Percentiles rank a stretch among this genome's conserved stretches.
phyloP scores from a whole-genome alignment of 768 basidiomycete genomes.

The Suillus cothurnatus region DNA sequence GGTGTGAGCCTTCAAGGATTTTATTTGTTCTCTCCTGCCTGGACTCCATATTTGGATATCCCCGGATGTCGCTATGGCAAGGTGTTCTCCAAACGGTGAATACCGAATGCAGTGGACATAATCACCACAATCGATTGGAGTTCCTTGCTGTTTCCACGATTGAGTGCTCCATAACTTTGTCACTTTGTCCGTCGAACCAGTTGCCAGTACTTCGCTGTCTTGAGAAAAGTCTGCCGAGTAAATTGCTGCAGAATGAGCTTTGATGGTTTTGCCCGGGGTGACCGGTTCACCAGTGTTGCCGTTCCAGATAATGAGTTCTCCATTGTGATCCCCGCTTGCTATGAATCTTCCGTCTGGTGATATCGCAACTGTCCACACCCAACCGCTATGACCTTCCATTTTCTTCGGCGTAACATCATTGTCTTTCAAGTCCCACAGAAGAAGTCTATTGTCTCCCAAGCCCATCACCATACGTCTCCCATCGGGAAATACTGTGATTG shows the following conservation, averaged over 20 bases:
- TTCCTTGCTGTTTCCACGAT: not conserved
- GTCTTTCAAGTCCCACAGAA: not conserved
- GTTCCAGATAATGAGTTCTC: not conserved
- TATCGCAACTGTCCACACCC: not conserved
- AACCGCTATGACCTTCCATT: not conserved
- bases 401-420: not conserved
- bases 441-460: not conserved
- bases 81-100: not conserved
- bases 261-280: not conserved
- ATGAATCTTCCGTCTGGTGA: not conserved
- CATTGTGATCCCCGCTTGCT: not conserved
- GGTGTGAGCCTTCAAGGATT: not conserved
- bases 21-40: not conserved
- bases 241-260: not conserved
- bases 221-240: not conserved
- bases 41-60: not conserved
- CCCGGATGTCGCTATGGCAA: not conserved
- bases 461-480: not conserved
- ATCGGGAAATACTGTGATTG: not conserved
- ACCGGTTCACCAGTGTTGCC: not conserved
- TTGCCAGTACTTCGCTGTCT: not conserved
- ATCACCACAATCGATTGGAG: not conserved
- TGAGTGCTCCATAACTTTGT: not conserved
- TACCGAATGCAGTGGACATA: not conserved
- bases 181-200: not conserved